Conservation (phyloP, 2,329 filamentous ascomycete genomes). For the Exophiala sideris region DNA sequence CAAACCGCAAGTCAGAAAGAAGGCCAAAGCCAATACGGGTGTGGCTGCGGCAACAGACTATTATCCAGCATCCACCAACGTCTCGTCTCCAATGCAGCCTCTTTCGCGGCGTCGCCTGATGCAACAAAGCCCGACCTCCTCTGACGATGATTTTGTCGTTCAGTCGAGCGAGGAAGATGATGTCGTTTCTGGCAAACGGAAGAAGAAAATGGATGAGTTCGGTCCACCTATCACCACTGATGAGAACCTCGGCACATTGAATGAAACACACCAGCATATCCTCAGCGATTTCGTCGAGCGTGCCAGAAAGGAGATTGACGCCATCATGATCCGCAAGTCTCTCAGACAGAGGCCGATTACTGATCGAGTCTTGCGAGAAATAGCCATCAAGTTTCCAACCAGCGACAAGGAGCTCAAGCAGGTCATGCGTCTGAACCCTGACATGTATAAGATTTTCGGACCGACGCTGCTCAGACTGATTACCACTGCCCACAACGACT, state of each 20-base stretch:
- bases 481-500: slow-evolving; percentile 38
- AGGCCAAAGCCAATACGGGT: slow-evolving; percentile 32
- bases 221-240: slow-evolving; percentile 49
- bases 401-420: slow-evolving; percentile 39
- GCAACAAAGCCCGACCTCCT: slow-evolving; percentile 28
- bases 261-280: slow-evolving; percentile 42
- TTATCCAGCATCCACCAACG: slow-evolving; percentile 61
- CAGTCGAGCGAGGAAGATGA: slow-evolving; percentile 30
- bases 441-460: slow-evolving; percentile 45
- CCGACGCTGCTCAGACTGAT: slow-evolving; percentile 42
- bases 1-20: slow-evolving; percentile 30
- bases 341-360: slow-evolving; percentile 47
- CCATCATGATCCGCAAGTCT: slow-evolving; percentile 43
- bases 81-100: slow-evolving; percentile 61
- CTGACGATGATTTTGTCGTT: slow-evolving; percentile 18
- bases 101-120: slow-evolving; percentile 38
- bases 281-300: slow-evolving; percentile 47
- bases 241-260: slow-evolving; percentile 40
- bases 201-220: slow-evolving; percentile 31
- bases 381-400: slow-evolving; percentile 47
- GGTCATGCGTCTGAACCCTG: slow-evolving; percentile 42
- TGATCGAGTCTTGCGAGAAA: slow-evolving; percentile 46
- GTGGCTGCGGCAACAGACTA: slow-evolving; percentile 34
- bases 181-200: slow-evolving; percentile 38
- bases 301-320: slow-evolving; percentile 41